A percentile compares a stretch with the other conserved stretches of the same genome.
Conservation (phyloP, 2,329 filamentous ascomycete species). For the Phyllosticta citrichinensis region DNA sequence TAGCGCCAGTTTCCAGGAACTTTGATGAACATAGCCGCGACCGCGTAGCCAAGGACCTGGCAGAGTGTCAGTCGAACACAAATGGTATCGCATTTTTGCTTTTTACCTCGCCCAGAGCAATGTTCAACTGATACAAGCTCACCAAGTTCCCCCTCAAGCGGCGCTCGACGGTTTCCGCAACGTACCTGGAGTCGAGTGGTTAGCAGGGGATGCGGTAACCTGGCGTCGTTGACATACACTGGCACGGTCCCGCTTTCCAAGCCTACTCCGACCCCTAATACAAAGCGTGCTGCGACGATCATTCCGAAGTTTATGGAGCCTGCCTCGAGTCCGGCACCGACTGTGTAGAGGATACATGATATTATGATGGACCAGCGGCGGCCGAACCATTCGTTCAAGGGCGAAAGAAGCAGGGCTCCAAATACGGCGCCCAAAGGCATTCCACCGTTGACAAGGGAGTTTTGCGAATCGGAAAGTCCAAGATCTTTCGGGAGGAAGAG, state of each 20-base stretch:
- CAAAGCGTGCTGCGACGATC: conserved; percentile 58
- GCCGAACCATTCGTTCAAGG: conserved; percentile 57
- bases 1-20: conserved; percentile 63
- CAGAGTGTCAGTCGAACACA: too few relatives aligned
- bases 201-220: too few relatives aligned
- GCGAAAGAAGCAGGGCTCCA: conserved; percentile 57
- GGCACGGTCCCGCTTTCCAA: conserved; percentile 65
- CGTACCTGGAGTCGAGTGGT: too few relatives aligned
- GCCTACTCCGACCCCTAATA: conserved; percentile 61
- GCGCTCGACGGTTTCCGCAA: conserved; percentile 61
- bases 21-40: conserved; percentile 63
- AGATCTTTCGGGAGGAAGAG: conserved; percentile 54
- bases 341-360: conserved; percentile 58
- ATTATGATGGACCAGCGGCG: conserved; percentile 60
- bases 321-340: conserved; percentile 59
- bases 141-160: conserved; percentile 61
- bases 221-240: too few relatives aligned
- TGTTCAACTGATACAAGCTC: conserved; percentile 66
- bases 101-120: conserved; percentile 38
- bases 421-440: conserved; percentile 65
- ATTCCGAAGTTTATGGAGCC: conserved; percentile 60
- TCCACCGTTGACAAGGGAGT: conserved; percentile 57
- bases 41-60: conserved; percentile 64
- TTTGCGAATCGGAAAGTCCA: conserved; percentile 43
- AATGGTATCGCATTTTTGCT: too few relatives aligned